A percentile compares a stretch with the other conserved stretches of the same genome.
phyloP scores from a whole-genome alignment of 2,329 filamentous ascomycete species.

The Uncinocarpus reesii region DNA sequence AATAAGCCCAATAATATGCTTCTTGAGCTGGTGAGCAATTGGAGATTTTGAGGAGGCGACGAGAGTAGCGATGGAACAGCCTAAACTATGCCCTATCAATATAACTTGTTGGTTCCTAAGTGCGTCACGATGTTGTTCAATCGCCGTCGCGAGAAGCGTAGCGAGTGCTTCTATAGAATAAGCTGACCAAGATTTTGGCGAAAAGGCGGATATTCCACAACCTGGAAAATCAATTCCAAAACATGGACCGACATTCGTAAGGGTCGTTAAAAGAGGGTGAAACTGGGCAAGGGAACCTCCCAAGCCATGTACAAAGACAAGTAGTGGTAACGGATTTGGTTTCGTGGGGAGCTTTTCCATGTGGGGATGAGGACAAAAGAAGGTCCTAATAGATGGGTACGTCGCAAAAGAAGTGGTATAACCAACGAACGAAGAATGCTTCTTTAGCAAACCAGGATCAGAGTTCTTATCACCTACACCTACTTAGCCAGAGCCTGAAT shows the following conservation, averaged over 20 bases:
- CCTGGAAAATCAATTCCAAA: slow-evolving; percentile 84
- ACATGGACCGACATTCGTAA: slow-evolving; percentile 74
- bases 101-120: slow-evolving; percentile 60
- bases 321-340: slow-evolving; percentile 64
- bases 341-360: slow-evolving; percentile 65
- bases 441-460: slow-evolving; percentile 70
- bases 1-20: slow-evolving; percentile 63
- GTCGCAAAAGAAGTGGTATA: slow-evolving; percentile 61
- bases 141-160: slow-evolving; percentile 62
- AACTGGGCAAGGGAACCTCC: slow-evolving; percentile 91
- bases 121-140: slow-evolving; percentile 61
- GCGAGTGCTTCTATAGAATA: slow-evolving; percentile 68
- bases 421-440: slow-evolving; percentile 59
- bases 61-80: slow-evolving; percentile 64
- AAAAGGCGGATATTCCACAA: slow-evolving; percentile 70
- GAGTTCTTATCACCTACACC: slow-evolving; percentile 30
- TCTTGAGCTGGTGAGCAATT: slow-evolving; percentile 44
- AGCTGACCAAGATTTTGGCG: slow-evolving; percentile 60
- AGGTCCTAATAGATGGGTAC: slow-evolving; percentile 70
- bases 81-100: slow-evolving; percentile 82
- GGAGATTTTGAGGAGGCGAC: slow-evolving; percentile 54
- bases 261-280: slow-evolving; percentile 64
- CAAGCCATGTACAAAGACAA: slow-evolving; percentile 86
- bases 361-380: slow-evolving; percentile 73
- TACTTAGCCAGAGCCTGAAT: neutral